Base-by-base conservation (phyloP, 2,329 filamentous ascomycete genomes). In the Trichoderma koningiopsis region DNA sequence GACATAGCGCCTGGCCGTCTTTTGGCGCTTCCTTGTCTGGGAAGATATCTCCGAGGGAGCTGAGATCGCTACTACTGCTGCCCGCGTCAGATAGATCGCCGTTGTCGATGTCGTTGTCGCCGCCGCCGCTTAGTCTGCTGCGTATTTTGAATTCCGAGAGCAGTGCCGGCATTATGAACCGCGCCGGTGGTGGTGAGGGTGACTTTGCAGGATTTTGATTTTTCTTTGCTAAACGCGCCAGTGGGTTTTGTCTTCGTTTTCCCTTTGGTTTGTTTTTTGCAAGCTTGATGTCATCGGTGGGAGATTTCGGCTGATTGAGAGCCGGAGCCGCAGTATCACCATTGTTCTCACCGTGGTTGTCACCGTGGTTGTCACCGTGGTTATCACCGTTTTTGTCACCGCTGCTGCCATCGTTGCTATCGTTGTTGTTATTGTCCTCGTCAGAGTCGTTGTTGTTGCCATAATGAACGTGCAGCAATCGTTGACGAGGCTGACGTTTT, bases 1-100 rank as follows among this genome's bases (percentile, higher is more conserved):
- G 89, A 75, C 92, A 95, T 27, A 81, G 94, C 27, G 81, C 53
- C 13, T 83, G 75, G 11, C 22, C 49, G 5, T 65, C 72, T 11
- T 66, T 58, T 16, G 62, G 67, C 5, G 29, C 52, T 2, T 53
- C 37, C 22, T 67, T 63, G 0, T 67, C 58, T 6, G 59, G 49
- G 33, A 68, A 62, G 4, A 55, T 35, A 16, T 49, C 40, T 22
- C 56, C 55, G 37, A 62, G 55, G 0, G 68, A 70, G n/a, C 56
- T 53, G 5, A 67, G 29, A 29, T 57, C 57, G 37, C 52, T 66
- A 8, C 35, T 55, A 33, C 52, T 66, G 13, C 35, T 62, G 10
- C 31, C 47, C 35, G 52, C 59, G 35, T 62, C 49, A 14, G 57
- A 53, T 7, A 61, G 16, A 16, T 52, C 35, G 16, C 52, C 57